Evolutionary conservation across 768 basidiomycete genomes (phyloP).

Genomic region (Rhodotorula kratochvilovae): DNA sequence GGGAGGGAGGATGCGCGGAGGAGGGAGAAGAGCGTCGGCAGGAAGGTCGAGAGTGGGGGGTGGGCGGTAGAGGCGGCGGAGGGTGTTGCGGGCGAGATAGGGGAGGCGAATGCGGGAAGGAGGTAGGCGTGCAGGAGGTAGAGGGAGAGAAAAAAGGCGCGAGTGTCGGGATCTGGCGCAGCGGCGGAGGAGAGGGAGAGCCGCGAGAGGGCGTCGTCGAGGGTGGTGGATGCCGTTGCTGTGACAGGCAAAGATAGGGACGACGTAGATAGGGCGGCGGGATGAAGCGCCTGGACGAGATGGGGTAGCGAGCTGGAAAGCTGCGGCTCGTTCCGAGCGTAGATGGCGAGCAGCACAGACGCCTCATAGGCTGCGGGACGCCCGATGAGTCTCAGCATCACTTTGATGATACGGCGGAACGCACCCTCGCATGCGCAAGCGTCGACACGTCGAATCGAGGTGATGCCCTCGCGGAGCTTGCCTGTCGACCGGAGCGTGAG

Average conservation of each 20-base stretch:
- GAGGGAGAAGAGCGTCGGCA: slow-evolving; percentile 2
- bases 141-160: slow-evolving; percentile 20
- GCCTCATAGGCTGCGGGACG: slow-evolving; percentile 25
- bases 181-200: not conserved
- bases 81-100: rapidly evolving
- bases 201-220: not conserved
- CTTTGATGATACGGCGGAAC: rapidly evolving
- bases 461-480: slow-evolving; percentile 36
- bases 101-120: slow-evolving; percentile 1
- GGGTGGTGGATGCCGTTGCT: not conserved
- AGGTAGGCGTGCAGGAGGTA: slow-evolving; percentile 21
- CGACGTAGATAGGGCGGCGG: not conserved
- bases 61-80: not conserved
- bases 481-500: not conserved
- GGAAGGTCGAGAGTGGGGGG: slow-evolving; percentile 4
- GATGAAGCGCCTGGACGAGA: slow-evolving; percentile 27
- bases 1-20: not conserved
- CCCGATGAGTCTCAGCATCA: not conserved
- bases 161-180: not conserved
- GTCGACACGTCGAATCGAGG: slow-evolving; percentile 22
- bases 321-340: slow-evolving; percentile 28
- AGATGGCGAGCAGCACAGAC: slow-evolving; percentile 14
- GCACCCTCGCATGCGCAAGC: slow-evolving; percentile 28
- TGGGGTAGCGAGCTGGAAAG: slow-evolving; percentile 25
- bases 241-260: not conserved